Conservation (phyloP, 169 alveolate species). For the Plasmodium knowlesi region DNA sequence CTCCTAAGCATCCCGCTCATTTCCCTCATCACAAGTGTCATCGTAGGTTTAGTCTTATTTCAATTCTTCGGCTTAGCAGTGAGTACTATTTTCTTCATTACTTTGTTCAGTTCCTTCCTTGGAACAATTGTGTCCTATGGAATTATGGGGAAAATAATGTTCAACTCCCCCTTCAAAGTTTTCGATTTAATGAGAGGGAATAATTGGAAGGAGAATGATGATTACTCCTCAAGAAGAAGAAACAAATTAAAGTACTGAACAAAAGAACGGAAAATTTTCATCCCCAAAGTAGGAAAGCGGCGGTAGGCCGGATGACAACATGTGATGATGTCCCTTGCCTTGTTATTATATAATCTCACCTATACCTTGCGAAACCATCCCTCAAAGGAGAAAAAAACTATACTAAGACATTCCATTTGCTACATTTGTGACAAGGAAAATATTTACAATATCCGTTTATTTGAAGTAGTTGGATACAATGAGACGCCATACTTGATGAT, state of each 20-base stretch:
- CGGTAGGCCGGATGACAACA: neutral
- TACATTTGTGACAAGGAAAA: neutral
- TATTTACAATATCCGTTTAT: neutral
- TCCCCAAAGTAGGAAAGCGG: neutral
- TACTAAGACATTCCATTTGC: neutral
- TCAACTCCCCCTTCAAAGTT: neutral
- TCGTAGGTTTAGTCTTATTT: neutral
- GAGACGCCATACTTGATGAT: neutral
- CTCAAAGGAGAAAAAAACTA: neutral
- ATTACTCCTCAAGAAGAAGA: neutral
- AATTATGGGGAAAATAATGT: neutral
- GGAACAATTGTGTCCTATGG: neutral
- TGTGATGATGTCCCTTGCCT: neutral
- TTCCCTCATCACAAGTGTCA: neutral
- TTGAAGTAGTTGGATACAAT: neutral
- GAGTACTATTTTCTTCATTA: neutral
- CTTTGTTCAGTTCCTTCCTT: neutral
- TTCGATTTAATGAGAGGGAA: neutral
- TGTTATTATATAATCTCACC: neutral
- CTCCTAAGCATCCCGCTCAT: neutral
- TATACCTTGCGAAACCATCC: neutral
- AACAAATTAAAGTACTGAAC: neutral
- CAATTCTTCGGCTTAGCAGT: neutral
- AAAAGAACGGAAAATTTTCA: neutral
- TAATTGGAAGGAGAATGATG: neutral